These are phyloP conservation scores for Agrostemma githago DNA, from an alignment of 148 eudicot species.

Conservation along the genomic window DNA sequence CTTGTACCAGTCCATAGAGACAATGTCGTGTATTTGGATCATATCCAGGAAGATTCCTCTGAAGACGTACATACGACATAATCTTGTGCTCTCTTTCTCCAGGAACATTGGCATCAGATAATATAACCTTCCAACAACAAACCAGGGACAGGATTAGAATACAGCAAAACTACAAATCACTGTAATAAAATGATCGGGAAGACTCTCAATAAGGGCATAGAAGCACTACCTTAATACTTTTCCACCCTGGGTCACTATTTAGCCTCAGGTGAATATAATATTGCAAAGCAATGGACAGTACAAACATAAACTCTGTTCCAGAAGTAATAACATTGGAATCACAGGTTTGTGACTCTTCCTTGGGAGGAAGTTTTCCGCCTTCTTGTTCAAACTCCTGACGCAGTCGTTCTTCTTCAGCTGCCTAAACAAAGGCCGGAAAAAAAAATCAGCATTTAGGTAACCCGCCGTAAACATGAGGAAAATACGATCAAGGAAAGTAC, in stretches of 20 bases:
- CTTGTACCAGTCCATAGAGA: slow-evolving; percentile 80
- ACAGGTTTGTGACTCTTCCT: slow-evolving; percentile 62
- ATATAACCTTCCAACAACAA: slow-evolving; percentile 60
- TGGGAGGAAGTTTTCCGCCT: slow-evolving; percentile 82
- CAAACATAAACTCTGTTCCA: slow-evolving; percentile 94
- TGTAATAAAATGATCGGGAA: neutral
- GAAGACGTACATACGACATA: slow-evolving; percentile 92
- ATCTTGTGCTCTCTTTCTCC: slow-evolving; percentile 48
- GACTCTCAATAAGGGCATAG: neutral
- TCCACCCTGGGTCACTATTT: slow-evolving; percentile 97
- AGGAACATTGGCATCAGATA: slow-evolving; percentile 74
- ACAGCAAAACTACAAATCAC: neutral
- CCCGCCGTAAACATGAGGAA: neutral
- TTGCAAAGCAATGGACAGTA: slow-evolving; percentile 82
- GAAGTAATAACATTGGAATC: slow-evolving; percentile 97
- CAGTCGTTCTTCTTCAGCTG: slow-evolving; percentile 83
- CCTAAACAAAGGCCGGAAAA: slow-evolving; percentile 37
- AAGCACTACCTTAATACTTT: slow-evolving; percentile 64
- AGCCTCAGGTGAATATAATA: slow-evolving; percentile 84
- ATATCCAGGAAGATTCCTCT: slow-evolving; percentile 84
- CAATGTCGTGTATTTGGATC: slow-evolving; percentile 97
- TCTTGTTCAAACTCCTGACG: slow-evolving; percentile 82
- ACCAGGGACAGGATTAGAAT: neutral
- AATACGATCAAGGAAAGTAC: slow-evolving; percentile 22
- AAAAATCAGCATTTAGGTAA: slow-evolving; percentile 8